Base-by-base conservation (phyloP, 495 filamentous ascomycete genomes). In the Tuber microsphaerosporum region DNA sequence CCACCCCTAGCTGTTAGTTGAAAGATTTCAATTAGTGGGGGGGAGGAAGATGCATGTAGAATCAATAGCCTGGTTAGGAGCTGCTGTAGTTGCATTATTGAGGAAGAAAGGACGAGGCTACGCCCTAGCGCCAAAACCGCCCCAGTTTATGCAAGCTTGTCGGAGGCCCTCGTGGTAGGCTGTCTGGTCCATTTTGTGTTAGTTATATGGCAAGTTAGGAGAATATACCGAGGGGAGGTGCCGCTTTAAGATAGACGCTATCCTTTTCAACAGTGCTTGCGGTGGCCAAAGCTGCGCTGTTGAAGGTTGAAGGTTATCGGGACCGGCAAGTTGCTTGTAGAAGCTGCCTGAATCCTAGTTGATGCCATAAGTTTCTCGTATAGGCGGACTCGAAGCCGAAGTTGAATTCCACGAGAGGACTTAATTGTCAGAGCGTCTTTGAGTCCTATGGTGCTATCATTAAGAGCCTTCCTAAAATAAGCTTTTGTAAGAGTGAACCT, bases 261-360 rank as follows among this genome's bases (percentile, higher is more conserved):
- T 87, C 86, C 4, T 75, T 79, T n/a, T 83, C 84, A 5, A 87
- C 45, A n/a, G 87, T 88, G 81, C 88, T 87, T 0, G 89, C 85
- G 20, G 89, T 77, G 9, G 77, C 73, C 16, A 78, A 44, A 45
- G 68, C 76, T 17, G 77, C 69, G 0, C 88, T 88, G 26, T 85
- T 85, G 85, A 86, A 89, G 9, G 84, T 85, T 41, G 4, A 41
- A 41, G 39, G 39, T 41, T 41, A 41, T 82, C 0, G 88, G 88
- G 75, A 89, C 86, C 5, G 73, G 76, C 12, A 90, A 79, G 73
- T 88, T 86, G 5, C 86, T 85, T 0, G 77, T 78, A 14, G 85
- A 84, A 22, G 82, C 74, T 45, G 80, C 42, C 7, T 73, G 74
- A 74, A 77, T 80, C 3, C 85, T 84, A 2, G 84, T 81, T 0